Evolutionary conservation across 345 rosid species (phyloP).

Genomic region (Salix purpurea): DNA sequence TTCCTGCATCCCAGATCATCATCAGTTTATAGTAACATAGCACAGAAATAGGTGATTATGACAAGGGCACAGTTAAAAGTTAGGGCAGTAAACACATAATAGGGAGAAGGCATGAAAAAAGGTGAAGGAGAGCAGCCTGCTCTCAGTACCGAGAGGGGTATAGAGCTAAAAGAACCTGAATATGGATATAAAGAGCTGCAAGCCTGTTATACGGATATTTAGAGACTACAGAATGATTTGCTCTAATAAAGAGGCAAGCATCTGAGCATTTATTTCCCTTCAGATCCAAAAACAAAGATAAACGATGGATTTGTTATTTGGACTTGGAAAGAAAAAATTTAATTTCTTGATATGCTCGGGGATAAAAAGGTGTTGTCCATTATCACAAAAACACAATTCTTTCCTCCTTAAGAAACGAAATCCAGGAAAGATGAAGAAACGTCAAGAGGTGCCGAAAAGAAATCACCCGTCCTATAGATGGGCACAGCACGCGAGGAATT

Average conservation of each 20-base stretch:
- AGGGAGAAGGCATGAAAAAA: not conserved
- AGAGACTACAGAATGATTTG: not conserved
- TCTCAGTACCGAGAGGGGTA: not conserved
- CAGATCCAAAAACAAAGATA: too few relatives aligned
- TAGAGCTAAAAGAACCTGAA: not conserved
- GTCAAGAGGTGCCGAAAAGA: not conserved
- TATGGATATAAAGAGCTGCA: not conserved
- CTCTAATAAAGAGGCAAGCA: not conserved
- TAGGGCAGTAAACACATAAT: not conserved
- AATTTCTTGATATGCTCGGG: not conserved
- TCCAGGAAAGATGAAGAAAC: not conserved
- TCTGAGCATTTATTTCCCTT: too few relatives aligned
- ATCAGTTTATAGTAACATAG: slow-evolving; percentile 29
- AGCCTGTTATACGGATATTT: not conserved
- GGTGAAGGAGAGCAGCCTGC: not conserved
- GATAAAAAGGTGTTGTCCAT: not conserved
- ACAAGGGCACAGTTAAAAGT: not conserved
- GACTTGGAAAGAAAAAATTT: not conserved
- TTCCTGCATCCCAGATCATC: slow-evolving; percentile 53
- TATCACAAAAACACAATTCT: not conserved
- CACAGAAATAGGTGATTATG: slow-evolving; percentile 10
- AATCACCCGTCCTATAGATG: not conserved
- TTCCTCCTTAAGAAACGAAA: not conserved
- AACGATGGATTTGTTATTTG: not conserved
- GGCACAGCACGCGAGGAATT: not conserved